Evolutionary conservation across 2,329 filamentous ascomycete species (phyloP).

Genomic region (Alternaria solani): DNA sequence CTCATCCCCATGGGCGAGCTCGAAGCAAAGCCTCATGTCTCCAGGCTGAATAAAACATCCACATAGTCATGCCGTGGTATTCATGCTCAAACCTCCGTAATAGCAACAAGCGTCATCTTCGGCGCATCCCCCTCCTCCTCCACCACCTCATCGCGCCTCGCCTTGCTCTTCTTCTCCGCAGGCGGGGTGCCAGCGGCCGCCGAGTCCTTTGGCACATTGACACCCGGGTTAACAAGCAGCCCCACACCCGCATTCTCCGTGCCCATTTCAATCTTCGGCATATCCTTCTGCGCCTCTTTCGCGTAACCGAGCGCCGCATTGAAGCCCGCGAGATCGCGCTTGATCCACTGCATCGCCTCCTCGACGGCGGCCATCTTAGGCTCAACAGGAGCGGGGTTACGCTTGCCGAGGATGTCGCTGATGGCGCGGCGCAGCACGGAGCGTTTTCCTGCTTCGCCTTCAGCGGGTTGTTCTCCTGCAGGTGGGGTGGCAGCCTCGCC

Average conservation of each 20-base stretch:
- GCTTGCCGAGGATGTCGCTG: slow-evolving; percentile 38
- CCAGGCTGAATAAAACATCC: neutral
- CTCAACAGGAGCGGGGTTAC: slow-evolving; percentile 31
- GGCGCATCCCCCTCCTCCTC: slow-evolving; percentile 40
- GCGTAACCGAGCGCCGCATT: slow-evolving; percentile 59
- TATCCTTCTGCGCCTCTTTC: slow-evolving; percentile 56
- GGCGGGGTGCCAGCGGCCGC: slow-evolving; percentile 45
- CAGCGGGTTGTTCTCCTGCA: slow-evolving; percentile 35
- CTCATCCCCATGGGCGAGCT: neutral
- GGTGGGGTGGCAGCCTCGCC: slow-evolving; percentile 13
- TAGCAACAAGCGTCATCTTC: slow-evolving; percentile 52
- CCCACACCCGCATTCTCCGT: slow-evolving; percentile 56
- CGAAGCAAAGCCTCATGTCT: neutral
- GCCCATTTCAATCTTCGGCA: slow-evolving; percentile 60
- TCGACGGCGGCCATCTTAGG: slow-evolving; percentile 44
- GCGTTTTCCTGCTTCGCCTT: slow-evolving; percentile 38
- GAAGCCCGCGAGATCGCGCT: slow-evolving; percentile 60
- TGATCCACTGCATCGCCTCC: slow-evolving; percentile 51
- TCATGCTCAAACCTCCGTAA: slow-evolving; percentile 46
- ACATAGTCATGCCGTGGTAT: slow-evolving; percentile 3
- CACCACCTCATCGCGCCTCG: slow-evolving; percentile 38
- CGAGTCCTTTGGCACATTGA: slow-evolving; percentile 49
- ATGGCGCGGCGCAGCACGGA: slow-evolving; percentile 40
- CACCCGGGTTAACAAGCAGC: slow-evolving; percentile 49
- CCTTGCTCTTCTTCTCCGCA: slow-evolving; percentile 23